Conservation (phyloP, 306 rosid genomes). For the Luffa aegyptiaca region DNA sequence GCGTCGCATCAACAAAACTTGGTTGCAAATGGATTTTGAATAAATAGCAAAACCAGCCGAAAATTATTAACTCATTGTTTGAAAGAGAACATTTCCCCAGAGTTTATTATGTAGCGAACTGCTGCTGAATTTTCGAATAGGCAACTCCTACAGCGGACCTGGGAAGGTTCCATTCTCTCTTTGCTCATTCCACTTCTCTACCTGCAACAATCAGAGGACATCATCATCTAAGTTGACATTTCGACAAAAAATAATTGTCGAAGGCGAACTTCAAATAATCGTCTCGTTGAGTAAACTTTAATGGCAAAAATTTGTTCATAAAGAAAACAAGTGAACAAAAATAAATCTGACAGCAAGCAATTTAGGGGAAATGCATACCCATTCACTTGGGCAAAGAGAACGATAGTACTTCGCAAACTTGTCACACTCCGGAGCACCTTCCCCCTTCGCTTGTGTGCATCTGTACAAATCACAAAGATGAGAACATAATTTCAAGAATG, state of each 20-base stretch:
- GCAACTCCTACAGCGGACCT: constrained; percentile 63
- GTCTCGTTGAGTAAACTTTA: too few relatives aligned
- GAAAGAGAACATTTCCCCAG: constrained; percentile 28
- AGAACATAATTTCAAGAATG: background rate
- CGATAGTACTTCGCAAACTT: constrained; percentile 81
- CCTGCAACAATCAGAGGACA: constrained; percentile 25
- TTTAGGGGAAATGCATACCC: constrained; percentile 44
- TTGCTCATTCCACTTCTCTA: constrained; percentile 95
- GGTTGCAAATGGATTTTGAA: constrained; percentile 17
- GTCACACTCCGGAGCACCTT: constrained; percentile 77
- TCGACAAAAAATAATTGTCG: background rate
- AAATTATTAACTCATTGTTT: constrained; percentile 56
- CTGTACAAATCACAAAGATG: constrained; percentile 22
- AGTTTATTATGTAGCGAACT: constrained; percentile 16
- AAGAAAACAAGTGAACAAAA: background rate
- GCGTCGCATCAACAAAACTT: constrained; percentile 8
- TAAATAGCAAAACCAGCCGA: constrained; percentile 26
- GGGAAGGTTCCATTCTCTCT: constrained; percentile 97
- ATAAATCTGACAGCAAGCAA: background rate
- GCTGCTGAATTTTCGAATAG: constrained; percentile 5
- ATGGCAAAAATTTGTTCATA: too few relatives aligned
- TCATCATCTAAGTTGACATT: background rate
- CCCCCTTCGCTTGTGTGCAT: constrained; percentile 87
- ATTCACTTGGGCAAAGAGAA: constrained; percentile 96
- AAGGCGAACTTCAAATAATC: too few relatives aligned